These are phyloP conservation scores for Paraglomus brasilianum DNA, from an alignment of 192 early-diverging fungal genomes.

Conservation along the genomic window DNA sequence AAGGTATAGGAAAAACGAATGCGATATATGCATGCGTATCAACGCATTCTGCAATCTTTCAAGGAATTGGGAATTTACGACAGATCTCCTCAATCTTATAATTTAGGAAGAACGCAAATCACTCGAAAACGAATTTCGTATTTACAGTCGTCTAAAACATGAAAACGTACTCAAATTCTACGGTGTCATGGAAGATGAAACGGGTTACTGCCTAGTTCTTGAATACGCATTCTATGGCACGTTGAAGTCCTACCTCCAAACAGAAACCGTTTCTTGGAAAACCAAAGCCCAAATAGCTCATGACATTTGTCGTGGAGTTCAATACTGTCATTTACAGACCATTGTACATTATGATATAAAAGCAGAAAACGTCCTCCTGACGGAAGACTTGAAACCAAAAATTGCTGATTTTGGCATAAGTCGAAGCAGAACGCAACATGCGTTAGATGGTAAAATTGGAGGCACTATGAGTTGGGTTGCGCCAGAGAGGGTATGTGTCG, in stretches of 20 bases:
- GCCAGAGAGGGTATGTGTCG: neutral
- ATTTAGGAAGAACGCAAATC: neutral
- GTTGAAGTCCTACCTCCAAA: neutral
- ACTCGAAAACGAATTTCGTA: constrained; percentile 16
- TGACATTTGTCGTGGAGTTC: constrained; percentile 6
- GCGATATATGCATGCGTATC: neutral
- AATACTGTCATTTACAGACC: constrained; percentile 4
- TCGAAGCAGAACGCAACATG: neutral
- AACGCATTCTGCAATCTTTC: too few relatives aligned
- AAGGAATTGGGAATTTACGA: too few relatives aligned
- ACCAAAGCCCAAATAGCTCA: constrained; percentile 7
- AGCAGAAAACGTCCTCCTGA: constrained; percentile 8
- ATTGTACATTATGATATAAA: constrained; percentile 7
- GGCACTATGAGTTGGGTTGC: constrained; percentile 15
- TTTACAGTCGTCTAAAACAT: constrained; percentile 7
- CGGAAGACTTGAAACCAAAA: constrained; percentile 1
- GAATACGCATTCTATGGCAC: constrained; percentile 16
- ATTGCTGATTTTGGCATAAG: constrained; percentile 3
- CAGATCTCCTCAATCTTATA: too few relatives aligned
- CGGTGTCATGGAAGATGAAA: constrained; percentile 1
- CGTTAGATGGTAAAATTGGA: neutral
- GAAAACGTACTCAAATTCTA: constrained; percentile 23
- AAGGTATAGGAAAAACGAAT: neutral
- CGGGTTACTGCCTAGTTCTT: neutral
- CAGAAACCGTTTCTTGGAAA: neutral